phyloP scores from a whole-genome alignment of 352 stramenopile species.

The Phytophthora melonis region DNA sequence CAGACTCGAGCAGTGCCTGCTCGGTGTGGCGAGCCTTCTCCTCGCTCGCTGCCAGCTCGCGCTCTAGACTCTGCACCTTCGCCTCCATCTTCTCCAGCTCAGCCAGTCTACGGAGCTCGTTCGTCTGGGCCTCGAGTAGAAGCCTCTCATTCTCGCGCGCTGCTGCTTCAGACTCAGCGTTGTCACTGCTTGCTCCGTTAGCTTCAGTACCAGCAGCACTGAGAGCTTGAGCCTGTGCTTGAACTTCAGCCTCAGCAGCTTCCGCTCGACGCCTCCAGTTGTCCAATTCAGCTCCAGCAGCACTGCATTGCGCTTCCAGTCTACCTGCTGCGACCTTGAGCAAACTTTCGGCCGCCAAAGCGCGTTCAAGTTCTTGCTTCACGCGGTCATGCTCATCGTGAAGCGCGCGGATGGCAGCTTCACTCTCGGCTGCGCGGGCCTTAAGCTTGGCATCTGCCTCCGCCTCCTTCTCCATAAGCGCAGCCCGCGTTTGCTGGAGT shows the following conservation, averaged over 20 bases:
- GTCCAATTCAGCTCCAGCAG: slow-evolving; percentile 52
- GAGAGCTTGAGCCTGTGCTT: slow-evolving; percentile 6
- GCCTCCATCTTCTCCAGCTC: slow-evolving; percentile 81
- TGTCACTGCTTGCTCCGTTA: slow-evolving; percentile 27
- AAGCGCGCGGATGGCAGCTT: slow-evolving; percentile 39
- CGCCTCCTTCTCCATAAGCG: slow-evolving; percentile 60
- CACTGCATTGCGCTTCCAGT: slow-evolving; percentile 47
- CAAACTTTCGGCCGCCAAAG: slow-evolving; percentile 34
- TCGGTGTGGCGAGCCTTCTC: slow-evolving; percentile 43
- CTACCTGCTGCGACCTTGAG: slow-evolving; percentile 43
- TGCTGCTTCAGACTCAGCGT: slow-evolving; percentile 23
- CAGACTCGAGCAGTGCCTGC: slow-evolving; percentile 42
- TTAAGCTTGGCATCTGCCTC: slow-evolving; percentile 52
- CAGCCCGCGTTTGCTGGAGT: slow-evolving; percentile 57
- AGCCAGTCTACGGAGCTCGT: slow-evolving; percentile 70
- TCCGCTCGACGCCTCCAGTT: slow-evolving; percentile 44
- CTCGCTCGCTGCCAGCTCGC: slow-evolving; percentile 47
- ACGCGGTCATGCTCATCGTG: slow-evolving; percentile 56
- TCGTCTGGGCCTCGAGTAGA: slow-evolving; percentile 76
- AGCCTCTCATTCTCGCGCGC: slow-evolving; percentile 59
- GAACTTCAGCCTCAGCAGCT: slow-evolving; percentile 40
- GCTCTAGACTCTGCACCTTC: slow-evolving; percentile 61
- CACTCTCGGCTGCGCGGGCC: slow-evolving; percentile 46
- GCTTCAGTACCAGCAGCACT: slow-evolving; percentile 5
- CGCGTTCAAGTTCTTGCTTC: slow-evolving; percentile 53